Percentiles rank a stretch among this genome's conserved stretches.
Evolutionary conservation across 768 basidiomycete genomes (phyloP).

Genomic region (Amanita rubescens): DNA sequence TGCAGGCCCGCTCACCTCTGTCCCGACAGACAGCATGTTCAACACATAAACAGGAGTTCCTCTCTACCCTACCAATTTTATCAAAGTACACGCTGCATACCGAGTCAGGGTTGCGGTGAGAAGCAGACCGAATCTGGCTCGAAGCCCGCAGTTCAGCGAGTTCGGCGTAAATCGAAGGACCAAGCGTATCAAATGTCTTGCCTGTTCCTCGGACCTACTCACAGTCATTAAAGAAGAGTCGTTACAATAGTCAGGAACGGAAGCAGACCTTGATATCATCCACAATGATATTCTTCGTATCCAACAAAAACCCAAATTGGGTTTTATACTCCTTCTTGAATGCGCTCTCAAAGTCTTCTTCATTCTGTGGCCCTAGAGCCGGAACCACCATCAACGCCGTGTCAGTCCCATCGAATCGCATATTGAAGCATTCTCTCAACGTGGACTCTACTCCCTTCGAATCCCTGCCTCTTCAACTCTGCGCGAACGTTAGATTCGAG

Average conservation of each 20-base stretch:
- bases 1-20: conserved; percentile 75
- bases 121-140: conserved; percentile 18
- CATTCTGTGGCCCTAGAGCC: conserved; percentile 31
- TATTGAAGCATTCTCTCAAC: conserved; percentile 80
- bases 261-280: conserved; percentile 80
- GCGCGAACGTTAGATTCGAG: conserved; percentile 52
- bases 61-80: conserved; percentile 60
- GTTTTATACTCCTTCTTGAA: conserved; percentile 77
- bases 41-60: conserved; percentile 77
- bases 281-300: conserved; percentile 75
- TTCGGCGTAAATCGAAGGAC: conserved; percentile 74
- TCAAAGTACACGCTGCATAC: conserved; percentile 77
- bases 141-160: conserved; percentile 43
- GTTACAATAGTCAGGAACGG: no score
- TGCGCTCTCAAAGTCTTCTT: conserved; percentile 69
- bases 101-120: conserved; percentile 26
- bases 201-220: conserved; percentile 79
- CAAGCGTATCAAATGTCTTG: conserved; percentile 79
- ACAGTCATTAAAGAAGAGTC: background rate
- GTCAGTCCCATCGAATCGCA: conserved; percentile 92
- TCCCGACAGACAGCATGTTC: conserved; percentile 57
- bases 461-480: conserved; percentile 77
- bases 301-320: conserved; percentile 89
- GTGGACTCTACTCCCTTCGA: conserved; percentile 61
- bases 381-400: conserved; percentile 87